Conservation (phyloP, 257 asterid species). For the Nicotiana tabacum region DNA sequence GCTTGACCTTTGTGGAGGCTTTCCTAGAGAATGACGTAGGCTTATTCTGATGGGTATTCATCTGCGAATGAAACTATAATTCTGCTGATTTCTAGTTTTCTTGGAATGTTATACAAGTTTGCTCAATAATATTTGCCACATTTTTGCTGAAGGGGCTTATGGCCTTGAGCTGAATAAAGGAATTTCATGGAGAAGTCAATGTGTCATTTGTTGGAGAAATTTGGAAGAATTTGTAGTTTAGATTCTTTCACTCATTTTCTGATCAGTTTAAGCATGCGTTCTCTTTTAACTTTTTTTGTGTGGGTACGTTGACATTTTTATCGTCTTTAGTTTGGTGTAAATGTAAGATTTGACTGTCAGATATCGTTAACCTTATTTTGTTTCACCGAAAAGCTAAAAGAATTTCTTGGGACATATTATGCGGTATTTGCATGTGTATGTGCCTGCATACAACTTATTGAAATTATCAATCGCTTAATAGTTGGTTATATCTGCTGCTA, state of each 20-base stretch:
- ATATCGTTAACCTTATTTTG: neutral
- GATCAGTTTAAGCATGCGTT: neutral
- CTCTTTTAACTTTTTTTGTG: neutral
- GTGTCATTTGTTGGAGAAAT: neutral
- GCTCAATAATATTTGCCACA: neutral
- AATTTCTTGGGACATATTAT: neutral
- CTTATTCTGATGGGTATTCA: neutral
- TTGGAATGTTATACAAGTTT: neutral
- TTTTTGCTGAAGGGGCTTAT: neutral
- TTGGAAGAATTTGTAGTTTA: neutral
- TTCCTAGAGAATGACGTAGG: neutral
- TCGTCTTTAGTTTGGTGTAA: neutral
- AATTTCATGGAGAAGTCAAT: neutral
- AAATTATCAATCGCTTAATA: neutral
- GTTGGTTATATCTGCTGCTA: neutral
- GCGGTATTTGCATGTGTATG: neutral
- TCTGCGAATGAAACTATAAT: neutral
- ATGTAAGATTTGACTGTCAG: neutral
- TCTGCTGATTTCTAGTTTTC: neutral
- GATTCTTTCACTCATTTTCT: neutral
- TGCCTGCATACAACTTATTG: neutral
- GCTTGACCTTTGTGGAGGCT: neutral
- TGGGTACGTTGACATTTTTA: neutral
- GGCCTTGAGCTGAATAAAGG: neutral
- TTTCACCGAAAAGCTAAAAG: neutral